Conservation (phyloP, 106 monocot genomes). For the Vanilla planifolia region DNA sequence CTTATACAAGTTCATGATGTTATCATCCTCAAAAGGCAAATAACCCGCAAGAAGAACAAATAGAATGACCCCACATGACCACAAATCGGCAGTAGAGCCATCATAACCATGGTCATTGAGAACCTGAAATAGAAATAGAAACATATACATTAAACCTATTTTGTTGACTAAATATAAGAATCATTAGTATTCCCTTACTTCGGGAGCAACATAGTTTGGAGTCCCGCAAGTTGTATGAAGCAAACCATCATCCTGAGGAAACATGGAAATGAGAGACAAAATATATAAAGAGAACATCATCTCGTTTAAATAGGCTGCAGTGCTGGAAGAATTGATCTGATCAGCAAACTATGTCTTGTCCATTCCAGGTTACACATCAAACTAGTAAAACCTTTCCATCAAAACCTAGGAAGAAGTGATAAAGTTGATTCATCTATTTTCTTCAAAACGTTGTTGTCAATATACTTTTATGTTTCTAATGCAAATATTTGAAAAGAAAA, state of each 20-base stretch:
- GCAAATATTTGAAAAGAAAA: too few species aligned
- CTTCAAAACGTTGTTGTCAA: too few species aligned
- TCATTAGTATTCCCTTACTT: conserved; percentile 26
- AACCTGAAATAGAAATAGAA: conserved; percentile 36
- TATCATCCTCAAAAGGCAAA: conserved; percentile 85
- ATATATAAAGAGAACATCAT: too few species aligned
- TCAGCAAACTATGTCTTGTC: too few species aligned
- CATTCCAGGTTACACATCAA: too few species aligned
- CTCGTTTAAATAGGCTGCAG: too few species aligned
- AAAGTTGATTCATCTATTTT: too few species aligned
- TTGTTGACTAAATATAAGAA: neutral
- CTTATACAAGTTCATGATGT: conserved; percentile 61
- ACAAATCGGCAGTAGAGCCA: conserved; percentile 78
- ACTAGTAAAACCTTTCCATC: too few species aligned
- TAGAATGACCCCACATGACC: conserved; percentile 96
- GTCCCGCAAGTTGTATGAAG: conserved; percentile 85
- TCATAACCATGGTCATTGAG: conserved; percentile 81
- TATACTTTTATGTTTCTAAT: too few species aligned
- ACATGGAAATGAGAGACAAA: too few species aligned
- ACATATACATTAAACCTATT: neutral
- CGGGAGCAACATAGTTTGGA: conserved; percentile 94
- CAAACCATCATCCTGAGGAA: conserved; percentile 67
- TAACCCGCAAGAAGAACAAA: conserved; percentile 83
- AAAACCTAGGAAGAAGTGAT: too few species aligned
- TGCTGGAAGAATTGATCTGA: too few species aligned